These are phyloP conservation scores for Phialophora tarda DNA, from an alignment of 2,329 filamentous ascomycete genomes.

Conservation along the genomic window DNA sequence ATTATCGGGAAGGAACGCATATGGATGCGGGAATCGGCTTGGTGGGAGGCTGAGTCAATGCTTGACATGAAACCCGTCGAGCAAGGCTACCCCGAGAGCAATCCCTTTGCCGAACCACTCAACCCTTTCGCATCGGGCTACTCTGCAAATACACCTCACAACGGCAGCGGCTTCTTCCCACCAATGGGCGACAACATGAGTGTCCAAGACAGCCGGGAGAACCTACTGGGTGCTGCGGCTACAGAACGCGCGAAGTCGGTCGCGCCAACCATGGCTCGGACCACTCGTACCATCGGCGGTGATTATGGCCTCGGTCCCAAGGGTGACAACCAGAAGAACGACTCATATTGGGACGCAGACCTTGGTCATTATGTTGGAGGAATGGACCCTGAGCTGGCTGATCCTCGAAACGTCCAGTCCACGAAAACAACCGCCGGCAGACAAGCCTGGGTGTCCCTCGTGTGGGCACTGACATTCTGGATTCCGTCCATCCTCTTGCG, in stretches of 20 bases:
- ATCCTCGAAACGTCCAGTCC: slow-evolving; percentile 76
- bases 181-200: slow-evolving; percentile 65
- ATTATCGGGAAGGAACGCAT: slow-evolving; percentile 88
- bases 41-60: slow-evolving; percentile 98
- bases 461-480: slow-evolving; percentile 91
- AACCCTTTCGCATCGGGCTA: slow-evolving; percentile 71
- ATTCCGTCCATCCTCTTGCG: slow-evolving; percentile 84
- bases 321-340: slow-evolving; percentile 76
- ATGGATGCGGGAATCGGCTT: slow-evolving; percentile 91
- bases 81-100: slow-evolving; percentile 39
- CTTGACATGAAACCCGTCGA: slow-evolving; percentile 80
- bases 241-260: slow-evolving; percentile 58
- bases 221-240: slow-evolving; percentile 64
- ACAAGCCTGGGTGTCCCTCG: slow-evolving; percentile 77
- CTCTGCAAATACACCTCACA: slow-evolving; percentile 63
- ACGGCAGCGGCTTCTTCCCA: slow-evolving; percentile 68
- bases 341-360: slow-evolving; percentile 73
- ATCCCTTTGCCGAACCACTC: slow-evolving; percentile 41
- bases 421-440: slow-evolving; percentile 67
- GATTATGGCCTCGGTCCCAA: slow-evolving; percentile 90
- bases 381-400: slow-evolving; percentile 77
- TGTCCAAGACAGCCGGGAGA: slow-evolving; percentile 68
- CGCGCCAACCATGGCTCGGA: slow-evolving; percentile 67
- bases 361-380: slow-evolving; percentile 68
- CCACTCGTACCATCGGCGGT: slow-evolving; percentile 64